A percentile compares a stretch with the other conserved stretches of the same genome.
phyloP scores from a whole-genome alignment of 352 stramenopile genomes.

The Pythium aristosporum region DNA sequence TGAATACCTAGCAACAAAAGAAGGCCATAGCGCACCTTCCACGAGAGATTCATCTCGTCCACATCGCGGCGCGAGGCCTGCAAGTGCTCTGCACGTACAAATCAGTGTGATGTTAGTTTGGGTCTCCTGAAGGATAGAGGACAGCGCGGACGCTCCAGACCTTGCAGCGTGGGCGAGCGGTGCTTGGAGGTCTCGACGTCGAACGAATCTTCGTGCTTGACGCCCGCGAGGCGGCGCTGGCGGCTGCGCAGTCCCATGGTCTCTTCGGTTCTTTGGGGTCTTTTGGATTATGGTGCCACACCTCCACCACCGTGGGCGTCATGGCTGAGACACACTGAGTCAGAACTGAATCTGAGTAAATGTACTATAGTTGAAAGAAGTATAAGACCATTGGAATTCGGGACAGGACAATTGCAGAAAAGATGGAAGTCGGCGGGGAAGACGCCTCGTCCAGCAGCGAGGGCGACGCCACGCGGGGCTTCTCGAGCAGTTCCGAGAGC shows the following conservation, averaged over 20 bases:
- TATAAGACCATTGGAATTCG: conserved; percentile 11
- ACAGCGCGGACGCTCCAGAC: neutral
- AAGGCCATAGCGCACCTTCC: conserved; percentile 16
- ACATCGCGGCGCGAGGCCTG: conserved; percentile 38
- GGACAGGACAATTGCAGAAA: neutral
- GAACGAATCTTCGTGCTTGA: conserved; percentile 36
- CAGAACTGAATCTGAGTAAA: conserved; percentile 3
- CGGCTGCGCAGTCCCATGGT: conserved; percentile 52
- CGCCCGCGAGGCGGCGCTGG: conserved; percentile 41
- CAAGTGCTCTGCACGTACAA: conserved; percentile 39
- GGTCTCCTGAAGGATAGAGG: neutral
- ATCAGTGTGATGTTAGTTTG: neutral
- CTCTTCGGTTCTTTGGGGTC: neutral
- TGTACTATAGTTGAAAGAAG: neutral
- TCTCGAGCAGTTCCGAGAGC: conserved; percentile 6
- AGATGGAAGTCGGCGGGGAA: conserved; percentile 7
- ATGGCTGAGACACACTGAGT: conserved; percentile 5
- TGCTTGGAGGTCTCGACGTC: conserved; percentile 41
- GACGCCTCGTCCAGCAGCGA: conserved; percentile 9
- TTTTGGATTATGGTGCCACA: conserved; percentile 1
- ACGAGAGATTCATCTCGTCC: conserved; percentile 19
- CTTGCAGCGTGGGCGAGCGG: conserved; percentile 35
- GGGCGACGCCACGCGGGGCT: conserved; percentile 13
- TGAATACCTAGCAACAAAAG: too few relatives aligned
- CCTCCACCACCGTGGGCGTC: neutral